Evolutionary conservation across 2,329 filamentous ascomycete species (phyloP), one percentile per base, ranked within the genome.

Genomic region (Penicillium oxalicum): DNA sequence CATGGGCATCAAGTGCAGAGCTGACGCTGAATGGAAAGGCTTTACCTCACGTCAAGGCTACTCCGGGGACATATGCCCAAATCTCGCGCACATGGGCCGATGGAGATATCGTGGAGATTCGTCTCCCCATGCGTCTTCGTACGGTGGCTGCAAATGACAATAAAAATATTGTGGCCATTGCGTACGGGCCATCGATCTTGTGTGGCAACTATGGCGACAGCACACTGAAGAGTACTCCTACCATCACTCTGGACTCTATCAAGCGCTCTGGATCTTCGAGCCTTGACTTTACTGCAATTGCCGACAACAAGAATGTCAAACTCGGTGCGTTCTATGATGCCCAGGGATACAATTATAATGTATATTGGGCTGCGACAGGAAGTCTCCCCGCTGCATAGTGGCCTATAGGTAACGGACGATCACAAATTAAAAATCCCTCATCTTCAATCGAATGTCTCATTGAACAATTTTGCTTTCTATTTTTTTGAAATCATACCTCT

Each of bases 111-210:
- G 68, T 79, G 3, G 65, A 62, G 0, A 56, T 79, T 4, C 66
- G 60, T n/a, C 58, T 78, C 2, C 75, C 74, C 0, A 77, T 77
- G 74, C 60, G 57, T 11, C 57, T 78, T 0, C 65, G 68, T 4
- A 66, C 67, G 0, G 56, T 79, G 1, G 50, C 68, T 0, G 73
- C 77, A n/a, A 77, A 78, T 47, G 76, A 79, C 45, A 66, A 77
- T 29, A 40, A 58, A 3, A 60, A 43, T 3, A 48, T 77, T 1
- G 74, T 70, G 2, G 75, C 76, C 0, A 40, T 78, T 9, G 73
- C 74, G 0, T 78, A 70, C 45, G 77, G 76, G 0, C 77, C 75
- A 0, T 68, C 70, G 0, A 59, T 78, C 4, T 54, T 78, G 12
- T 62, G 68, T 1, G 76, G 71, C 0, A 72, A 77, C 48, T 77